Evolutionary conservation across 2,329 filamentous ascomycete genomes (phyloP), one percentile per base, ranked within the genome.

Genomic region (Ustulina deusta): DNA sequence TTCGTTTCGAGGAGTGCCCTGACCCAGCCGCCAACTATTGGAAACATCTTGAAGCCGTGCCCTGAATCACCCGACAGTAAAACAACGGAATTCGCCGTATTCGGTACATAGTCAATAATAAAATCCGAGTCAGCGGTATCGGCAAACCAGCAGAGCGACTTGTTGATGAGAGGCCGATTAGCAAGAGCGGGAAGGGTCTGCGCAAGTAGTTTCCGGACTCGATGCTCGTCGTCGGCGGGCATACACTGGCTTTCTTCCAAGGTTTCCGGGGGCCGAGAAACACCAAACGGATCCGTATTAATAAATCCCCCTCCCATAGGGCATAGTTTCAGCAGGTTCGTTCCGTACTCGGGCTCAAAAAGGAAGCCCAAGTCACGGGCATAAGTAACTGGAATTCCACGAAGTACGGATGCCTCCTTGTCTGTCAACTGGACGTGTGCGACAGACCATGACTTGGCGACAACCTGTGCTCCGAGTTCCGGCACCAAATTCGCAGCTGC

Each of bases 1-100:
- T 29, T n/a, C 38, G 86, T 77, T 25, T 81, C 78, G 0, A 89
- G 58, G 5, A 89, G 71, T 11, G 83, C 79, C 49, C 76, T 79
- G 1, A 88, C 82, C 81, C 85, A 89, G n/a, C 78, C 75, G 0
- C 88, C 87, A n/a, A 87, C 79, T 27, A 88, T 81, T 0, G 87
- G 87, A 56, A 90, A 81, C 85, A 89, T 88, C 77, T 90, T 89
- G 75, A 89, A 89, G 0, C 84, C 86, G 72, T 90, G 87, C 0
- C 87, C 88, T 1, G 87, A 90, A 72, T 90, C 88, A 0, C 87
- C 87, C 0, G 85, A 83, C 0, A 85, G 69, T 32, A 55, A 5
- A 0, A 88, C 73, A 2, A 90, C 75, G 2, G 89, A 79, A 0
- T 81, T 83, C 1, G 78, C 77, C 1, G 81, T 85, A 0, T 79